These are phyloP conservation scores for Sordaria brevicollis DNA, from an alignment of 495 filamentous ascomycete species.

Conservation along the genomic window DNA sequence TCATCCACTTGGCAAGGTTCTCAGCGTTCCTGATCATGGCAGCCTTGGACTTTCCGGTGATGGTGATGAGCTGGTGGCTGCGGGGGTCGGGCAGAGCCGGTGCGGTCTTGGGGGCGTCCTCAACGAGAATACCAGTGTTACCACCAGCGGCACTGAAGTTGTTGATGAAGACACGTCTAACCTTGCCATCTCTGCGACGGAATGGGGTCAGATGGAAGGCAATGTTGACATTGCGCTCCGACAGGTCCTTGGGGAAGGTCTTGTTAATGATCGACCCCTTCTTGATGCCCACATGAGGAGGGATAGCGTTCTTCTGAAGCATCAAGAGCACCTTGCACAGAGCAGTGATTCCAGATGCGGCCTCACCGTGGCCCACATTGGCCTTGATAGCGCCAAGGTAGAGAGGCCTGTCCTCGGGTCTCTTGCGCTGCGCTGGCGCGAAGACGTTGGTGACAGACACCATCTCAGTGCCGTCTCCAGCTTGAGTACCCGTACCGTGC, in stretches of 20 bases:
- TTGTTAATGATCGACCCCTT: constrained; percentile 57
- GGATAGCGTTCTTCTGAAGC: constrained; percentile 74
- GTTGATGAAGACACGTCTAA: constrained; percentile 54
- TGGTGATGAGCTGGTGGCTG: constrained; percentile 40
- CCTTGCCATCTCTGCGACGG: constrained; percentile 48
- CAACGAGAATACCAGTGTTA: constrained; percentile 53
- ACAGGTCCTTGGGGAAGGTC: constrained; percentile 66
- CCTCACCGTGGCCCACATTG: constrained; percentile 85
- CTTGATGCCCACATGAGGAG: constrained; percentile 85
- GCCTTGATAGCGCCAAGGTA: constrained; percentile 79
- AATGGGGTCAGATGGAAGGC: constrained; percentile 51
- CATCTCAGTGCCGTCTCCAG: constrained; percentile 75
- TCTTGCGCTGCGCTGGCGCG: constrained; percentile 56
- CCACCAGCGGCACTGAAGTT: constrained; percentile 64
- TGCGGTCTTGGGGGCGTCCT: constrained; percentile 38
- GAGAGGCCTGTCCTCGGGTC: constrained; percentile 59
- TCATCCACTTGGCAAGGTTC: constrained; percentile 42
- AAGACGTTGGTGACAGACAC: constrained; percentile 69
- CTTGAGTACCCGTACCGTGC: constrained; percentile 84
- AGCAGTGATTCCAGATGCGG: constrained; percentile 73
- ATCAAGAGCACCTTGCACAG: constrained; percentile 82
- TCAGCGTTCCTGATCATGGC: constrained; percentile 44
- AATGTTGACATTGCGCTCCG: constrained; percentile 63
- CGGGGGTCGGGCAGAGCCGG: constrained; percentile 34
- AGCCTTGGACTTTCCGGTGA: constrained; percentile 50